Conservation (phyloP, 2,329 filamentous ascomycete genomes). For the Tolypocladium tundrense region DNA sequence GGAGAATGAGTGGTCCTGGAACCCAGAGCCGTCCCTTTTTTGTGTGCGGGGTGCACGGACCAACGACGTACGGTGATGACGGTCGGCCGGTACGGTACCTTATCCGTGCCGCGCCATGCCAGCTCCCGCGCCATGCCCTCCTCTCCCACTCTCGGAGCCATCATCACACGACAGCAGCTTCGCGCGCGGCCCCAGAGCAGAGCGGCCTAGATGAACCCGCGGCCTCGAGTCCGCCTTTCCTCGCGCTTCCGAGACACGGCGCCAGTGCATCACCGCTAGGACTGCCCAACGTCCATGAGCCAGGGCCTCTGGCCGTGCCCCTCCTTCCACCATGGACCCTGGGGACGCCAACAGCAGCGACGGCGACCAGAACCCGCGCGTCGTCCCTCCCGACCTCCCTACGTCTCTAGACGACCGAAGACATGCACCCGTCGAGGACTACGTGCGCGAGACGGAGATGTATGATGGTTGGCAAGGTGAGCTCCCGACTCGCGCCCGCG, state of each 20-base stretch:
- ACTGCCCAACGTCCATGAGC: slow-evolving; percentile 19
- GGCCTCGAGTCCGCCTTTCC: neutral
- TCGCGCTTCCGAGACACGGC: neutral
- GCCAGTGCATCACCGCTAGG: neutral
- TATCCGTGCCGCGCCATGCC: neutral
- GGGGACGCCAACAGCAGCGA: slow-evolving; percentile 33
- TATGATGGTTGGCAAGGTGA: slow-evolving; percentile 97
- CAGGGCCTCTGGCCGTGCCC: slow-evolving; percentile 22
- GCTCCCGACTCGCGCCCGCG: slow-evolving; percentile 9
- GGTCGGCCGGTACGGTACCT: neutral
- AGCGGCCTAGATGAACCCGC: neutral
- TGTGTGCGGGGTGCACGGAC: slow-evolving; percentile 3
- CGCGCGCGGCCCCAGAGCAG: neutral
- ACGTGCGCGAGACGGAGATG: slow-evolving; percentile 80
- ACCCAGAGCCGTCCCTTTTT: neutral
- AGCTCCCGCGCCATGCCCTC: neutral
- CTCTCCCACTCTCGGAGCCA: neutral
- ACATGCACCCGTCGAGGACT: slow-evolving; percentile 49
- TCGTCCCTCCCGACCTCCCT: slow-evolving; percentile 75
- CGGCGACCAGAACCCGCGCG: slow-evolving; percentile 30
- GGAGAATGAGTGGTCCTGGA: neutral
- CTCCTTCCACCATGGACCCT: slow-evolving; percentile 46
- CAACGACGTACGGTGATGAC: neutral
- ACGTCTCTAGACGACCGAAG: slow-evolving; percentile 84
- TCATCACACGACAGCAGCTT: neutral